Conservation (phyloP, 2,329 filamentous ascomycete species). For the Truncatella angustata region DNA sequence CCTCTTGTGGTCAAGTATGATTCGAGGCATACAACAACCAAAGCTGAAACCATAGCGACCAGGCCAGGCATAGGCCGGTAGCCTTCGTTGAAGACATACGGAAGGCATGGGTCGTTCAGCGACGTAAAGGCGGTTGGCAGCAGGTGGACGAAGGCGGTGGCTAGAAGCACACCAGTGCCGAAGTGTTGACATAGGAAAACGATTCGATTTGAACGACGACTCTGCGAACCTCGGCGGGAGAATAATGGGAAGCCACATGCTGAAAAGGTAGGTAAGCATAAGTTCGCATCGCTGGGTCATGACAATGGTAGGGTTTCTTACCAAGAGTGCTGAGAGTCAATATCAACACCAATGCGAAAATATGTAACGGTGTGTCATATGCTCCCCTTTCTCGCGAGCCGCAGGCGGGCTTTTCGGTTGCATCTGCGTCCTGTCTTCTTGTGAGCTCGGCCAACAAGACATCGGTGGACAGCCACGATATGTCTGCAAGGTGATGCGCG, state of each 20-base stretch:
- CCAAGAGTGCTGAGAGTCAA: slow-evolving; percentile 58
- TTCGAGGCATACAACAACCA: slow-evolving; percentile 81
- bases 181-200: slow-evolving; percentile 72
- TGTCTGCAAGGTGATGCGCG: slow-evolving; percentile 23
- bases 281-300: too few species aligned
- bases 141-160: slow-evolving; percentile 80
- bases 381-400: slow-evolving; percentile 49
- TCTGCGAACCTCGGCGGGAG: slow-evolving; percentile 55
- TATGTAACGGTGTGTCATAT: slow-evolving; percentile 67
- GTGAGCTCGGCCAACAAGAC: slow-evolving; percentile 52
- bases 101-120: slow-evolving; percentile 69
- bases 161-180: slow-evolving; percentile 81
- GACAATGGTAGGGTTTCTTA: slow-evolving; percentile 36
- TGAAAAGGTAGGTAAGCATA: too few species aligned
- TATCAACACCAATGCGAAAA: slow-evolving; percentile 67
- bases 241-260: slow-evolving; percentile 67
- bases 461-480: slow-evolving; percentile 49
- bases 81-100: slow-evolving; percentile 73
- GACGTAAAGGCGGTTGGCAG: slow-evolving; percentile 67
- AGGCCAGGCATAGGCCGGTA: slow-evolving; percentile 79
- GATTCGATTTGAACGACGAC: slow-evolving; percentile 56
- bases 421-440: slow-evolving; percentile 38
- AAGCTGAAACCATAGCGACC: slow-evolving; percentile 77
- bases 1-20: slow-evolving; percentile 80
- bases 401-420: slow-evolving; percentile 45